phyloP scores from a whole-genome alignment of 257 asterid genomes.

The Solanum pennellii region DNA sequence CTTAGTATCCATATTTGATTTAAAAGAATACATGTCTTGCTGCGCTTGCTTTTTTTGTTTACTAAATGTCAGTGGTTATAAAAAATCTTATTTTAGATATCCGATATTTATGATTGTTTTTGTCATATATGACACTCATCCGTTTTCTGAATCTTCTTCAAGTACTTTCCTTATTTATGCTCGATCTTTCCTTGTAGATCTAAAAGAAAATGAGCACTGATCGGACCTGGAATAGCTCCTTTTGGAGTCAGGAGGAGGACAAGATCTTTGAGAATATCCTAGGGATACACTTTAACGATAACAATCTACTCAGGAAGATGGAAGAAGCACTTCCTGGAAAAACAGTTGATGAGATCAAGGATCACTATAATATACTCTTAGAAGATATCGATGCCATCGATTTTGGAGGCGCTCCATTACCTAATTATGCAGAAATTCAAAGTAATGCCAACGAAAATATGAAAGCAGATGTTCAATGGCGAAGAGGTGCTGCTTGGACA shows the following conservation, averaged over 20 bases:
- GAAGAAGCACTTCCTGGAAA: not conserved
- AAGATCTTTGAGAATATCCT: not conserved
- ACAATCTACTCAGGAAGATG: not conserved
- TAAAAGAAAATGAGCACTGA: not conserved
- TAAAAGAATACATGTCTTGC: not conserved
- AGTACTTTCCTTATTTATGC: too few species aligned
- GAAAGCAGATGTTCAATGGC: not conserved
- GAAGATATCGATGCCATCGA: slow-evolving; percentile 13
- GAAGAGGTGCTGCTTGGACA: not conserved
- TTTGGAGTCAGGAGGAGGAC: not conserved
- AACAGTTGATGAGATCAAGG: not conserved
- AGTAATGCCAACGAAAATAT: too few species aligned
- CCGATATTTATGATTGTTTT: too few species aligned
- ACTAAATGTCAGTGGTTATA: not conserved
- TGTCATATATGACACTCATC: too few species aligned
- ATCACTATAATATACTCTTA: not conserved
- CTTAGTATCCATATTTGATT: not conserved
- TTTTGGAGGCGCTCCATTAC: slow-evolving; percentile 21
- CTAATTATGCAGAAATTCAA: too few species aligned
- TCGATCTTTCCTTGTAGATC: too few species aligned
- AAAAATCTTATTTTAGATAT: not conserved
- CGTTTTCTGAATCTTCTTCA: too few species aligned
- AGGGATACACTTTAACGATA: not conserved
- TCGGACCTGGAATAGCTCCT: not conserved
- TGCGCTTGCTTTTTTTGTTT: not conserved